Evolutionary conservation across 2,329 filamentous ascomycete genomes (phyloP), one percentile per base, ranked within the genome.

Genomic region (Colletotrichum salicis): DNA sequence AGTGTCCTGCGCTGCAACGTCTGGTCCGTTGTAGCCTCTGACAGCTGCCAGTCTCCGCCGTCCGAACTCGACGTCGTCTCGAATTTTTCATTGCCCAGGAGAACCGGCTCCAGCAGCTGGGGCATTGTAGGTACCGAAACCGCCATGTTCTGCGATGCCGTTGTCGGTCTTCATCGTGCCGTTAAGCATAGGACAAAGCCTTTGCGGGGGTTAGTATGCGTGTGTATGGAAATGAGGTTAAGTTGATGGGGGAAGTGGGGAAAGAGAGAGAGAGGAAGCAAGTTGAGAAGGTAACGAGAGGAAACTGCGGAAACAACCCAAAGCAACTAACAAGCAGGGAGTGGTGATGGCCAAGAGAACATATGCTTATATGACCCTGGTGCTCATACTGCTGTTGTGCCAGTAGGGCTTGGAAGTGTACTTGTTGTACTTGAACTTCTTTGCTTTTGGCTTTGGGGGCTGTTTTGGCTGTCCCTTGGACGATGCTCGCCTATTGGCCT

Each of bases 161-260:
- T 87, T 87, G 75, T 89, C 87, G 51, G 85, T 83, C 75, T 93
- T 92, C 85, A 93, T 93, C 37, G 93, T 94, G 64, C 94, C 94
- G 79, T 97, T 97, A 73, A 97, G 91, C 80, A 96, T 86, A 59
- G 94, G 94, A 80, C 94, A 97, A 77, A 95, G 88, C 81, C 92
- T 94, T 87, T 79, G 73, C 29, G 67, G 71, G 70, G 29, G 77
- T 81, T 78, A 81, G 80, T 76, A 48, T n/a, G 41, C 41, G 41
- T 37, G 74, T 60, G 63, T 66, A 8, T 61, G 54, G 65, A 54
- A 56, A 24, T 58, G 29, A 24, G 12, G 35, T 68, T 69, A 29
- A 41, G 27, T 22, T 62, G 27, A 48, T 48, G 41, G 19, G 41
- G 6, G 37, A 41, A 41, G 37, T 41, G 37, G 27, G 24, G 24